Conservation (phyloP, 1,284 basidiomycete species). For the Leccinum subrobustum region DNA sequence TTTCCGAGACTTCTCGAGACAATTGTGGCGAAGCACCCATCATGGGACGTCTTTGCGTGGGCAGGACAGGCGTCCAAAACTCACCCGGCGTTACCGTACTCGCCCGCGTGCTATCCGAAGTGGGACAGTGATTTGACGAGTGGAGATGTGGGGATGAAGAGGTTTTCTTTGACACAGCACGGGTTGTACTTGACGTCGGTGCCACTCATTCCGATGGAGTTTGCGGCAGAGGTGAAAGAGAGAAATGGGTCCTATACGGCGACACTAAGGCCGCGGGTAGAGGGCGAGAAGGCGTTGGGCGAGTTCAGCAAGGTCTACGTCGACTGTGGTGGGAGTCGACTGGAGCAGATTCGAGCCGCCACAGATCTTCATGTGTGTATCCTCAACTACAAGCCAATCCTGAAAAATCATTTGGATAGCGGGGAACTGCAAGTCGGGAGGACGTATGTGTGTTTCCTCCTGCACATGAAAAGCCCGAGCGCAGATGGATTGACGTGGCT, state of each 20-base stretch:
- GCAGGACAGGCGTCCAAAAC: neutral
- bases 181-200: slow-evolving; percentile 22
- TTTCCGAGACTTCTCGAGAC: slow-evolving; percentile 22
- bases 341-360: slow-evolving; percentile 11
- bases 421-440: slow-evolving; percentile 18
- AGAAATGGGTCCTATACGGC: slow-evolving; percentile 9
- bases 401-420: neutral
- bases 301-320: slow-evolving; percentile 15
- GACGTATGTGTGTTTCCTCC: slow-evolving; percentile 26
- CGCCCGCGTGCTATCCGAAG: slow-evolving; percentile 16
- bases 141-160: slow-evolving; percentile 12
- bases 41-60: slow-evolving; percentile 1
- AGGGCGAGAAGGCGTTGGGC: neutral
- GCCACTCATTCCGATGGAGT: slow-evolving; percentile 23
- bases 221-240: slow-evolving; percentile 1
- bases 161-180: slow-evolving; percentile 15
- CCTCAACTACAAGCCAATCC: slow-evolving; percentile 21
- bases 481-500: slow-evolving; percentile 20
- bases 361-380: slow-evolving; percentile 23
- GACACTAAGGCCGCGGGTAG: slow-evolving; percentile 7
- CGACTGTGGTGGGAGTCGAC: slow-evolving; percentile 17
- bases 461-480: slow-evolving; percentile 11
- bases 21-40: slow-evolving; percentile 12
- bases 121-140: slow-evolving; percentile 15
- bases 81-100: neutral